Evolutionary conservation across 129 eudicot genomes (phyloP), one percentile per base, ranked within the genome.

Genomic region (Lonicera japonica): DNA sequence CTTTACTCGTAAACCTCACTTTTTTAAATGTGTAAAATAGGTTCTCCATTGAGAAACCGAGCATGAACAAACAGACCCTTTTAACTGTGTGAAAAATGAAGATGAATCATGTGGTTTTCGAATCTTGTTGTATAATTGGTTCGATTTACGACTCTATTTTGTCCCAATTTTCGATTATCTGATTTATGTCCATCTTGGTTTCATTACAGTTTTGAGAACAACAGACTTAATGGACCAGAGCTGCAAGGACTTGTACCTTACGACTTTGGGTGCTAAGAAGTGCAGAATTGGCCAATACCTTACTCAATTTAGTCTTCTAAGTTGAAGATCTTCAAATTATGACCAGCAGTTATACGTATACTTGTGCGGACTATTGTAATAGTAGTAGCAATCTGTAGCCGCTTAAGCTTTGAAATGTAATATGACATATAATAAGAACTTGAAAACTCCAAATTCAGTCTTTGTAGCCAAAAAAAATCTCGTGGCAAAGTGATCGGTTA

Each of bases 191-290:
- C 21, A 19, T 5, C 40, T 21, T 58, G 38, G 18, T 53, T 25
- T n/a, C 21, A 39, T 72, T 36, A 60, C 81, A 88, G 96, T 59
- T 88, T 70, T 21, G 70, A 63, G 66, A 75, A 88, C 84, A 84
- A 82, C 76, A 64, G 66, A 73, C 75, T 88, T 51, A 82, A 79
- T 29, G 96, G 96, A 60, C 96, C 96, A 2, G 96, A 88, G 84
- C 79, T 88, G 75, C 76, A 84, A 77, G 96, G 96, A 56, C 79
- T 84, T 40, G 96, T 82, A 34, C 67, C 96, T 0, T 88, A 88
- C n/a, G 94, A 88, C 73, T 88, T 88, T 11, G 96, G 94, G 67
- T 88, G 96, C 77, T 88, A 80, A 69, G 62, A 60, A 8, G 43
- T 13, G 4, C 5, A 13, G 21, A 50, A 16, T 50, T 11, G 16